These are phyloP conservation scores for Thymus quinquecostatus DNA, from an alignment of 257 asterid species.

Conservation along the genomic window DNA sequence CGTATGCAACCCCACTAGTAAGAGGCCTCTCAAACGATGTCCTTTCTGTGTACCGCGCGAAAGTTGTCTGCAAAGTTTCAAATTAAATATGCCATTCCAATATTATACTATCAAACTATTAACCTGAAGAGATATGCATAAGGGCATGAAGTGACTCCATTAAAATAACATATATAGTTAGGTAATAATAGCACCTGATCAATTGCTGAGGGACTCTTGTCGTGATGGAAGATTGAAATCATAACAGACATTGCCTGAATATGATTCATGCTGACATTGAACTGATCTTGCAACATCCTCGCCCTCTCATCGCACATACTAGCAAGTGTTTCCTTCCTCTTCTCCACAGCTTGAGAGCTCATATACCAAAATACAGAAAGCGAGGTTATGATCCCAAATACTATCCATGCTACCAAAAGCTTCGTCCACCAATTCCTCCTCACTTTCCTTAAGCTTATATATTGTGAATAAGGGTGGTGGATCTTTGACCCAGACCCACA, in stretches of 20 bases:
- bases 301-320: conserved; percentile 99
- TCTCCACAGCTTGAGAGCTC: conserved; percentile 62
- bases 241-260: conserved; percentile 94
- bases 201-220: conserved; percentile 81
- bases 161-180: too few relatives aligned
- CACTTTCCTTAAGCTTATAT: conserved; percentile 52
- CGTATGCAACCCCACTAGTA: conserved; percentile 98
- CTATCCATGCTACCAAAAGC: conserved; percentile 58
- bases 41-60: conserved; percentile 79
- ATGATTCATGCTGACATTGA: conserved; percentile 93
- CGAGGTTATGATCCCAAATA: conserved; percentile 45
- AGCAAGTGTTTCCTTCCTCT: conserved; percentile 83
- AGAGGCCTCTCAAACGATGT: conserved; percentile 98
- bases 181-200: conserved; percentile 64
- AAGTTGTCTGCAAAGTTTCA: conserved; percentile 60
- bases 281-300: conserved; percentile 97
- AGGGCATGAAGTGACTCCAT: too few relatives aligned
- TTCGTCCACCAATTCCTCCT: conserved; percentile 67
- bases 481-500: conserved; percentile 51
- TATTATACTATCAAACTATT: too few relatives aligned
- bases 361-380: conserved; percentile 53
- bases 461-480: conserved; percentile 59
- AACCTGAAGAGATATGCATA: not conserved
- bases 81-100: not conserved
- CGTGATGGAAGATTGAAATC: conserved; percentile 92